Evolutionary conservation across 139 green algal genomes (phyloP).

Genomic region (Picochlorum sp.): DNA sequence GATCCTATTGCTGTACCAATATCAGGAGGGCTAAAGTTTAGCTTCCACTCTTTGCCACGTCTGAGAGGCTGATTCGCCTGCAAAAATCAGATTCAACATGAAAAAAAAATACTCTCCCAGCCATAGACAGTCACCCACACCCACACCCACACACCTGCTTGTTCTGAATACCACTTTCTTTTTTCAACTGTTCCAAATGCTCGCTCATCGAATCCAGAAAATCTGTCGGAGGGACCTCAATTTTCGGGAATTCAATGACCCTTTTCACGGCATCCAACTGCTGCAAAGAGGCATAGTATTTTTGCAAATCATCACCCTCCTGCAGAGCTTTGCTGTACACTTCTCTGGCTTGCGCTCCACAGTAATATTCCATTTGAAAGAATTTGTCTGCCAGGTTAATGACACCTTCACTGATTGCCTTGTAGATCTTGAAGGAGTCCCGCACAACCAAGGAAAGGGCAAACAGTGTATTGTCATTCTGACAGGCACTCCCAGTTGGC

Average conservation of each 20-base stretch:
- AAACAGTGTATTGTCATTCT: conserved; percentile 55
- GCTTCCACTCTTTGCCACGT: conserved; percentile 13
- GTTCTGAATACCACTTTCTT: not conserved
- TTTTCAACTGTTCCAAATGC: conserved; percentile 36
- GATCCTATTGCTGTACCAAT: conserved; percentile 1
- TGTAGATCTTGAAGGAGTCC: conserved; percentile 58
- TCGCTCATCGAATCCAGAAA: conserved; percentile 85
- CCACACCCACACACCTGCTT: no score
- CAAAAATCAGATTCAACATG: not conserved
- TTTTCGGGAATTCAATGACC: conserved; percentile 53
- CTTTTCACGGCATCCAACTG: conserved; percentile 17
- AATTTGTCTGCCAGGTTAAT: conserved; percentile 93
- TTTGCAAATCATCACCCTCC: conserved; percentile 47
- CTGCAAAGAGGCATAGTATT: conserved; percentile 23
- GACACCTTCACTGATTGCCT: conserved; percentile 79
- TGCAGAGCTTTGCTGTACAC: conserved; percentile 69
- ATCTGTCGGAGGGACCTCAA: conserved; percentile 61
- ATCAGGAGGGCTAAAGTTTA: conserved; percentile 35
- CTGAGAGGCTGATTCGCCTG: not conserved
- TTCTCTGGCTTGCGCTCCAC: conserved; percentile 59
- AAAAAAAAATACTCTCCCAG: not conserved
- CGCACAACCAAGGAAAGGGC: conserved; percentile 25
- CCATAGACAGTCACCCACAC: not conserved
- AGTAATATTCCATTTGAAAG: conserved; percentile 81
- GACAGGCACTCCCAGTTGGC: conserved; percentile 55